Percentiles rank a stretch among this genome's conserved stretches.
Conservation (phyloP, 495 filamentous ascomycete species). For the Daldinia concentrica region DNA sequence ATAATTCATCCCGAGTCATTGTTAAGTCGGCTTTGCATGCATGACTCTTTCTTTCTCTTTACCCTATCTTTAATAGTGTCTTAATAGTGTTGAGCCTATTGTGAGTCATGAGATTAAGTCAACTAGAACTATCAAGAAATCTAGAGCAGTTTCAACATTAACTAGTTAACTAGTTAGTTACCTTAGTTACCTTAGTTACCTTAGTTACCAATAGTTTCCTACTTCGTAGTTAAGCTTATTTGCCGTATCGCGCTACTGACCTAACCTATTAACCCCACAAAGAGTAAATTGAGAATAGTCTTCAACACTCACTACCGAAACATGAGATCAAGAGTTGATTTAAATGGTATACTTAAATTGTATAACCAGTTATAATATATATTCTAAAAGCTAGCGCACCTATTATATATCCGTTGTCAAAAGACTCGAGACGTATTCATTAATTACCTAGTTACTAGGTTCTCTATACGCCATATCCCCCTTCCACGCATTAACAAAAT, state of each 20-base stretch:
- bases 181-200: too few relatives aligned
- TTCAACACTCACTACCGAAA: too few relatives aligned
- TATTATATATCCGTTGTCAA: not conserved
- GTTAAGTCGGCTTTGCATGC: not conserved
- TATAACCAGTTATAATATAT: too few relatives aligned
- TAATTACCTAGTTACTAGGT: not conserved
- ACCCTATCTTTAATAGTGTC: not conserved
- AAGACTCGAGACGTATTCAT: not conserved
- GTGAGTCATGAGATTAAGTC: not conserved
- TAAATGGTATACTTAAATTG: too few relatives aligned
- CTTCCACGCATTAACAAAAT: conserved; percentile 18
- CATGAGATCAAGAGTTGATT: too few relatives aligned
- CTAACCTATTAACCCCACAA: not conserved
- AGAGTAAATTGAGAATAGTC: not conserved
- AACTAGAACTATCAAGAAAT: too few relatives aligned
- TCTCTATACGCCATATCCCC: not conserved
- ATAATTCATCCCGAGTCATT: not conserved
- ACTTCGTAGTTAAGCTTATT: not conserved
- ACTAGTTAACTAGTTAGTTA: too few relatives aligned
- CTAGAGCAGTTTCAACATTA: too few relatives aligned
- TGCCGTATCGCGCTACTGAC: not conserved
- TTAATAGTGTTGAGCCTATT: not conserved
- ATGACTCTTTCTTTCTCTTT: not conserved
- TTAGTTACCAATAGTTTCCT: too few relatives aligned
- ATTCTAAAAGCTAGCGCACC: not conserved